These are phyloP conservation scores for Exobasidium cylindrosporum DNA, from an alignment of 1,284 basidiomycete species.

Conservation along the genomic window DNA sequence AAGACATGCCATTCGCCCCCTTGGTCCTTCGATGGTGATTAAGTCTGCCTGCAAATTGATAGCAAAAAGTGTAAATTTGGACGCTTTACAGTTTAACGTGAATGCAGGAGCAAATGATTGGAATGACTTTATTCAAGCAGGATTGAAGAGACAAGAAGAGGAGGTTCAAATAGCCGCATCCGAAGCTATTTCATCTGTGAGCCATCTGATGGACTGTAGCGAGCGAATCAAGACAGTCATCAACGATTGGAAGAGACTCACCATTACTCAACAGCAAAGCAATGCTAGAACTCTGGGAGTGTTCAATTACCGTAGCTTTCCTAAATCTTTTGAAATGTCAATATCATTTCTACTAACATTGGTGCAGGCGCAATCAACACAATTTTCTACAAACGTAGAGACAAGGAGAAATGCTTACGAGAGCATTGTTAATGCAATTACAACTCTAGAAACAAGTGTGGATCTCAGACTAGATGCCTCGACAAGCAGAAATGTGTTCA, in stretches of 20 bases:
- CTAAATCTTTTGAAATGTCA: slow-evolving; percentile 33
- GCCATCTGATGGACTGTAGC: slow-evolving; percentile 65
- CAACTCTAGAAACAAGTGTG: not conserved
- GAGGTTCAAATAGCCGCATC: slow-evolving; percentile 74
- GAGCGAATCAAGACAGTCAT: slow-evolving; percentile 49
- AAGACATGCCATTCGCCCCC: slow-evolving; percentile 63
- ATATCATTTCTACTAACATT: slow-evolving; percentile 14
- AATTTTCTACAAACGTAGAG: slow-evolving; percentile 59
- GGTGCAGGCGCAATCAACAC: not conserved
- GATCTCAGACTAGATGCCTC: not conserved
- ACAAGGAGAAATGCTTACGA: slow-evolving; percentile 65
- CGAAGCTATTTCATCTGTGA: slow-evolving; percentile 66
- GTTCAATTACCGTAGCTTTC: slow-evolving; percentile 63
- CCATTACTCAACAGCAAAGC: slow-evolving; percentile 69
- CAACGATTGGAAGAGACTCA: slow-evolving; percentile 64
- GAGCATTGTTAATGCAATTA: not conserved
- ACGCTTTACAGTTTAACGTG: slow-evolving; percentile 33
- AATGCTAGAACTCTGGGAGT: slow-evolving; percentile 72
- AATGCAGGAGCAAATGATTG: slow-evolving; percentile 57
- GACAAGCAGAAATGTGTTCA: slow-evolving; percentile 4
- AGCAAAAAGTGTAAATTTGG: slow-evolving; percentile 59
- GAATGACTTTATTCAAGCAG: slow-evolving; percentile 69
- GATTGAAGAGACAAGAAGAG: slow-evolving; percentile 67
- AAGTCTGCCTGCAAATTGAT: slow-evolving; percentile 73
- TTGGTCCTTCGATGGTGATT: slow-evolving; percentile 72